phyloP scores from a whole-genome alignment of 2,329 filamentous ascomycete species.

The Tolypocladium amazonense region DNA sequence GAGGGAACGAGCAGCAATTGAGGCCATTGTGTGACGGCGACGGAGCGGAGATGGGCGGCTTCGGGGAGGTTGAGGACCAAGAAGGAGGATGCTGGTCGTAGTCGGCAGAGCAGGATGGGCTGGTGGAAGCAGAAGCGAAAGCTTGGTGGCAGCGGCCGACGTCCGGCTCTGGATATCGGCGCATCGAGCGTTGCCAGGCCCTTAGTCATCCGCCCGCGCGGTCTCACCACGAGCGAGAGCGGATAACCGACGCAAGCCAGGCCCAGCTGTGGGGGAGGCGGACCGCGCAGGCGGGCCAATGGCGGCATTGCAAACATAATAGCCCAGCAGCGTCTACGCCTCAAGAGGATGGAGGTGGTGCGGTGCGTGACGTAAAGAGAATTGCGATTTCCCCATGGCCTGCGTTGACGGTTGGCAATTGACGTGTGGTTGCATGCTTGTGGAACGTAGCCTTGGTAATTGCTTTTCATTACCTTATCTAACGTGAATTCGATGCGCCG shows the following conservation, averaged over 20 bases:
- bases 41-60: neutral
- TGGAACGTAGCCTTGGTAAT: no score
- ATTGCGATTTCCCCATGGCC: neutral
- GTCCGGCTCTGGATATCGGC: neutral
- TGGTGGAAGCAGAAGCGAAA: neutral
- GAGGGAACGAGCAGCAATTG: slow-evolving; percentile 41
- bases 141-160: neutral
- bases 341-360: slow-evolving; percentile 1
- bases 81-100: neutral
- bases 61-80: neutral
- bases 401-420: neutral
- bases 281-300: slow-evolving; percentile 1
- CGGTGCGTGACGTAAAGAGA: slow-evolving; percentile 2
- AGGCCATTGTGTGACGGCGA: slow-evolving; percentile 39
- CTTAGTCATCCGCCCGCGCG: neutral
- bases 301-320: slow-evolving; percentile 1
- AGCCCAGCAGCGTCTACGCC: neutral
- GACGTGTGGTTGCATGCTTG: neutral
- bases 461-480: neutral
- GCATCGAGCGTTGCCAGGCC: neutral
- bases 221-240: neutral
- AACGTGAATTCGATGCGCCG: no score
- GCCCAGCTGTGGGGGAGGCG: neutral
- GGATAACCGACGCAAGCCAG: neutral
- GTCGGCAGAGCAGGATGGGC: neutral